Conservation (phyloP, 768 basidiomycete genomes). For the Suillus paluster region DNA sequence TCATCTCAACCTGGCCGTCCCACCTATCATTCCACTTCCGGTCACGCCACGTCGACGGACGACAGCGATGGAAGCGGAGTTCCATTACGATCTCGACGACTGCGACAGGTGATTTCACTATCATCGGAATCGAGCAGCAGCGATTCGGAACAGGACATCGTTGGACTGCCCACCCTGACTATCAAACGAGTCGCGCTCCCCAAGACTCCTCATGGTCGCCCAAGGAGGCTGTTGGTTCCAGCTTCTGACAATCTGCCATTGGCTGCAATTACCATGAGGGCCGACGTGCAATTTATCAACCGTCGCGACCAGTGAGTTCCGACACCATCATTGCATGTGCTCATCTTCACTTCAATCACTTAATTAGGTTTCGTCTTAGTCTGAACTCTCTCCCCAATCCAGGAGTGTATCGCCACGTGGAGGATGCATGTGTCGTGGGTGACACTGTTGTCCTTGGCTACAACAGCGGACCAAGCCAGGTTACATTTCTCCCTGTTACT, state of each 20-base stretch:
- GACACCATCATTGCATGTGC: constrained; percentile 5
- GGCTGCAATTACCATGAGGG: constrained; percentile 50
- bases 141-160: not conserved
- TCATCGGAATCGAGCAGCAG: constrained; percentile 3
- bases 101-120: not conserved
- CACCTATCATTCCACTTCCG: not conserved
- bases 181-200: constrained; percentile 36
- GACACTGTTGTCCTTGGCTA: constrained; percentile 49
- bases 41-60: too few species aligned
- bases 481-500: constrained; percentile 43
- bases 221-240: constrained; percentile 38
- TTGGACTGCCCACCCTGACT: not conserved
- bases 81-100: not conserved
- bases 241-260: constrained; percentile 36
- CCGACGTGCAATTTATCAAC: constrained; percentile 49
- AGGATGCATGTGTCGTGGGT: constrained; percentile 49
- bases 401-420: constrained; percentile 43
- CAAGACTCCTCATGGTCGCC: constrained; percentile 34
- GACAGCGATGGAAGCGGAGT: not conserved
- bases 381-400: constrained; percentile 44
- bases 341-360: constrained; percentile 15
- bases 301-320: constrained; percentile 33
- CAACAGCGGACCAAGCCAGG: constrained; percentile 45
- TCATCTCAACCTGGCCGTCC: not conserved
- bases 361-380: constrained; percentile 39